Evolutionary conservation across 495 filamentous ascomycete genomes (phyloP).

Genomic region (Trichoderma reesei): DNA sequence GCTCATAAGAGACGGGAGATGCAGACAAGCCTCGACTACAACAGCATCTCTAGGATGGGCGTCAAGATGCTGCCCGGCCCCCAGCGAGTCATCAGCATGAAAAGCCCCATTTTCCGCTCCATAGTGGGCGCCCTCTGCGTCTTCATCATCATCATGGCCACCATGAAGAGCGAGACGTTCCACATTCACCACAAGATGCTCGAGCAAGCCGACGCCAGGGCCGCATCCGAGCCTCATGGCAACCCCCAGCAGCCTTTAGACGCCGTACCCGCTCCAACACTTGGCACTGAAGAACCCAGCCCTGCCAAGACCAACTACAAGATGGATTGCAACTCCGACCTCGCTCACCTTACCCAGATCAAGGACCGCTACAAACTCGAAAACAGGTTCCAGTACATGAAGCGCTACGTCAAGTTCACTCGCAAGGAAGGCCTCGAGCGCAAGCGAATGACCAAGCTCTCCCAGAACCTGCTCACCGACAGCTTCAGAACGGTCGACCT

Average conservation of each 20-base stretch:
- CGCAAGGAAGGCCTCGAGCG: slow-evolving; percentile 31
- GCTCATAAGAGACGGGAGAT: background rate
- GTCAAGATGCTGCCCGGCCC: background rate
- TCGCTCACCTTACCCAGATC: slow-evolving; percentile 28
- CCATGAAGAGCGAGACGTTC: background rate
- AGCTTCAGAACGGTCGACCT: slow-evolving; percentile 35
- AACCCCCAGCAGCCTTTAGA: background rate
- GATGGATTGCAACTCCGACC: slow-evolving; percentile 37
- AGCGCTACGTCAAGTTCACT: slow-evolving; percentile 39
- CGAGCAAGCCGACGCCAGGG: background rate
- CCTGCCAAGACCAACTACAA: background rate
- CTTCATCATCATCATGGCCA: slow-evolving; percentile 3
- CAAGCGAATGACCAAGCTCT: slow-evolving; percentile 37
- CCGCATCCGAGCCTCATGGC: background rate
- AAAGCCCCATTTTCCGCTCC: background rate
- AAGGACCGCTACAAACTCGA: slow-evolving; percentile 35
- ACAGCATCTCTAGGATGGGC: background rate
- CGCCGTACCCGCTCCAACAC: background rate
- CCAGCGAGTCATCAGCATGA: slow-evolving; percentile 8
- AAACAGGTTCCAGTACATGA: slow-evolving; percentile 40
- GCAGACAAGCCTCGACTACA: background rate
- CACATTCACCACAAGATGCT: background rate
- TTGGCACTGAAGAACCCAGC: background rate
- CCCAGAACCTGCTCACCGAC: slow-evolving; percentile 34
- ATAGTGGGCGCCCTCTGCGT: slow-evolving; percentile 2